These are phyloP conservation scores for Penicillium capsulatum DNA, from an alignment of 2,329 filamentous ascomycete species.

Conservation along the genomic window DNA sequence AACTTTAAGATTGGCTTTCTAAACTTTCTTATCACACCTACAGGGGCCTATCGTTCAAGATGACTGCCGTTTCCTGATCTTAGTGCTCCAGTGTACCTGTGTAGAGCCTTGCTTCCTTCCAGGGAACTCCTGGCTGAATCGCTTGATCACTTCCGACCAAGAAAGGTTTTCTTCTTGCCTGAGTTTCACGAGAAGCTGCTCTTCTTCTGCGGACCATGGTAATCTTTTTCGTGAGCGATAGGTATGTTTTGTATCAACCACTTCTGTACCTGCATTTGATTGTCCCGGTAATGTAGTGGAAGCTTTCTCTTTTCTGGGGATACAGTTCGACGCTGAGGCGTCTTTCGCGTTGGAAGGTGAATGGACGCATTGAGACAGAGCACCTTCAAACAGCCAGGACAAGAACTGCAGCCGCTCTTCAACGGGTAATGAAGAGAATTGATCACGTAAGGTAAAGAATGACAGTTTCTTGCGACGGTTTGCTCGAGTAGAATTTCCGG, in stretches of 20 bases:
- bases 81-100: conserved; percentile 18
- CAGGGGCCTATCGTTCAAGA: no score
- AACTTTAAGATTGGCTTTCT: no score
- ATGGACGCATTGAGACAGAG: conserved; percentile 8
- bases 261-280: background rate
- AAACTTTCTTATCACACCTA: no score
- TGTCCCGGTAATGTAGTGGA: background rate
- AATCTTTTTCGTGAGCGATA: conserved; percentile 12
- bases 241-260: conserved; percentile 2
- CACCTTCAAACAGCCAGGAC: conserved; percentile 13
- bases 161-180: conserved; percentile 15
- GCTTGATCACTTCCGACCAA: conserved; percentile 16
- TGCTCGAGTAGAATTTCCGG: background rate
- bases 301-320: background rate
- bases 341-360: background rate
- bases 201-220: conserved; percentile 15
- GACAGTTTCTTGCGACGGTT: conserved; percentile 3
- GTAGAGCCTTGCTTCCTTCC: conserved; percentile 14
- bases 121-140: conserved; percentile 11
- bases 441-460: conserved; percentile 6
- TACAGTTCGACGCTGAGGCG: background rate
- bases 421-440: conserved; percentile 10
- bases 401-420: conserved; percentile 11
- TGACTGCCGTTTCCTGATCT: conserved; percentile 1
- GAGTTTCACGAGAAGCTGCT: conserved; percentile 10